A percentile compares a stretch with the other conserved stretches of the same genome.
Conservation (phyloP, 2,329 filamentous ascomycete genomes). For the Exophiala spinifera region DNA sequence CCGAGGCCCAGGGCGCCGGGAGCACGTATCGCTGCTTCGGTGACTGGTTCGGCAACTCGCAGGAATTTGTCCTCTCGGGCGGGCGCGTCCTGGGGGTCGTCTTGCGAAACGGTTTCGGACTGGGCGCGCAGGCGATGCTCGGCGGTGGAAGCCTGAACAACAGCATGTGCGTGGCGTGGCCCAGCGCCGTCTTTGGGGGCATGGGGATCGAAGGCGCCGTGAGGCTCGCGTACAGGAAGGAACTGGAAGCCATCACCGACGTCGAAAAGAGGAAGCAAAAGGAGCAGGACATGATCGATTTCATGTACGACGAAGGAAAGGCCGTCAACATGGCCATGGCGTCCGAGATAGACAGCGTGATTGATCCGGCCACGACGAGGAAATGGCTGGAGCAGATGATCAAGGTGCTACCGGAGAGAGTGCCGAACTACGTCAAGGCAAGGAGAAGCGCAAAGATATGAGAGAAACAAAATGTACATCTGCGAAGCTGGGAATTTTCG, state of each 20-base stretch:
- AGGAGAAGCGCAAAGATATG: conserved; percentile 22
- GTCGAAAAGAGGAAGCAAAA: conserved; percentile 18
- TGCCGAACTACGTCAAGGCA: conserved; percentile 20
- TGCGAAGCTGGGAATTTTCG: conserved; percentile 4
- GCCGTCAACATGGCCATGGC: conserved; percentile 22
- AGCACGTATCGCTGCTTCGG: conserved; percentile 24
- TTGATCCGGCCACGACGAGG: conserved; percentile 23
- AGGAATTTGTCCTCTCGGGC: conserved; percentile 20
- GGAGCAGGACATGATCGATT: conserved; percentile 24
- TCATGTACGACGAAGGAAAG: conserved; percentile 22
- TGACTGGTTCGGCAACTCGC: conserved; percentile 23
- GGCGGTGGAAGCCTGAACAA: conserved; percentile 23
- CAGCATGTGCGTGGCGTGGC: conserved; percentile 24
- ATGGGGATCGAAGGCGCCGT: conserved; percentile 24
- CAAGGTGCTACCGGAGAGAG: conserved; percentile 19
- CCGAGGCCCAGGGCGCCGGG: conserved; percentile 22
- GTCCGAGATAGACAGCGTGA: conserved; percentile 21
- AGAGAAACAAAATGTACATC: conserved; percentile 6
- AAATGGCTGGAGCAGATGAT: conserved; percentile 24
- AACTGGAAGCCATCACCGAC: conserved; percentile 19
- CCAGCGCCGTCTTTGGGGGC: conserved; percentile 21
- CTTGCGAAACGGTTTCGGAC: conserved; percentile 22
- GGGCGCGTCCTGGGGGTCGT: conserved; percentile 20
- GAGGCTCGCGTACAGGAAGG: conserved; percentile 21
- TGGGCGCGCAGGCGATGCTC: conserved; percentile 24